phyloP scores from a whole-genome alignment of 2,329 filamentous ascomycete species.

The Alternaria incomplexa region DNA sequence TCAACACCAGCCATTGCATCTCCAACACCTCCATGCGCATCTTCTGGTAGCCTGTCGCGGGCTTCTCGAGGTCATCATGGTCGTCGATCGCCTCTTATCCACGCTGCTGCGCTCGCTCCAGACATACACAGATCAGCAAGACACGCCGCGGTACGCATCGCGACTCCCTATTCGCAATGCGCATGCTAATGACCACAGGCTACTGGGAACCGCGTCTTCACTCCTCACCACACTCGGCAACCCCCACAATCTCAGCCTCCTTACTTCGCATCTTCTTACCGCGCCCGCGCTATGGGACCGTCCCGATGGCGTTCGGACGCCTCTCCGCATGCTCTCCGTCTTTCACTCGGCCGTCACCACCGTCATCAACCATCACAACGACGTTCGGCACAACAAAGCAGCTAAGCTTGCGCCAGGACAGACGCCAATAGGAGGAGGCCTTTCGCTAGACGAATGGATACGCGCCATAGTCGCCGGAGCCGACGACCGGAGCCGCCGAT shows the following conservation, averaged over 20 bases:
- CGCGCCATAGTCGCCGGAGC: slow-evolving; percentile 65
- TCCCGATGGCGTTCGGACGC: slow-evolving; percentile 67
- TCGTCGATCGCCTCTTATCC: slow-evolving; percentile 70
- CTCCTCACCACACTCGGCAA: slow-evolving; percentile 74
- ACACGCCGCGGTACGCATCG: slow-evolving; percentile 61
- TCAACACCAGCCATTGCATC: slow-evolving; percentile 25
- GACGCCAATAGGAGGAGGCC: slow-evolving; percentile 50
- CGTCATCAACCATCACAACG: slow-evolving; percentile 57
- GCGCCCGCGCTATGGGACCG: slow-evolving; percentile 73
- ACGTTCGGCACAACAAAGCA: slow-evolving; percentile 39
- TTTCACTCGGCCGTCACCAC: slow-evolving; percentile 71
- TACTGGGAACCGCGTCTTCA: slow-evolving; percentile 70
- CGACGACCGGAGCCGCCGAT: slow-evolving; percentile 68
- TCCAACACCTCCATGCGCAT: slow-evolving; percentile 2
- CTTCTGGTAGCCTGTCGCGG: slow-evolving; percentile 3
- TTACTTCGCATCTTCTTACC: slow-evolving; percentile 74
- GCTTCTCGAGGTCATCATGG: slow-evolving; percentile 56
- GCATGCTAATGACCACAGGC: slow-evolving; percentile 36
- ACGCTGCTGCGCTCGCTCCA: slow-evolving; percentile 70
- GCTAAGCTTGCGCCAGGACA: slow-evolving; percentile 38
- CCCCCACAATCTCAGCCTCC: slow-evolving; percentile 74
- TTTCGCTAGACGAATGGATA: slow-evolving; percentile 63
- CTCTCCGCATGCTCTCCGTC: slow-evolving; percentile 71
- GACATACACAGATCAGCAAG: slow-evolving; percentile 63
- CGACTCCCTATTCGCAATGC: slow-evolving; percentile 16